These are phyloP conservation scores for Debaryomyces tyrocola DNA, from an alignment of 805 yeast genomes.

Conservation along the genomic window DNA sequence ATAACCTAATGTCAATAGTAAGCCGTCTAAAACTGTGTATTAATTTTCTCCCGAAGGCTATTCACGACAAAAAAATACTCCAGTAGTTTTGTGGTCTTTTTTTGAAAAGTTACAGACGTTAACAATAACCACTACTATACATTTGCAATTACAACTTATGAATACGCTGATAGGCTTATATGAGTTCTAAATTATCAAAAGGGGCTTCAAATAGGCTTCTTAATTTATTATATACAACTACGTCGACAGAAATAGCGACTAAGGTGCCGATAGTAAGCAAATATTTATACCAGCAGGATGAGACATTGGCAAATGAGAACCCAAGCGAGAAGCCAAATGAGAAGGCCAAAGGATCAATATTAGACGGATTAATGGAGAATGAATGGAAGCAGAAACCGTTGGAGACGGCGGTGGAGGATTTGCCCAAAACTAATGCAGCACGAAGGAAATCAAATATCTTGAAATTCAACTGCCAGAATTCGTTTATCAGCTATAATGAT, in stretches of 20 bases:
- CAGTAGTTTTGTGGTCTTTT: constrained; percentile 2
- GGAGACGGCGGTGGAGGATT: constrained; percentile 22
- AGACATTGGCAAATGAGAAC: not conserved
- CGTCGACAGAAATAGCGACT: constrained; percentile 27
- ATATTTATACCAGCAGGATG: constrained; percentile 21
- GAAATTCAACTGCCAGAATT: constrained; percentile 35
- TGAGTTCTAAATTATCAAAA: constrained; percentile 12
- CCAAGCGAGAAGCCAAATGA: no score
- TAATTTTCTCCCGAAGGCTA: not conserved
- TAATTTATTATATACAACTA: constrained; percentile 28
- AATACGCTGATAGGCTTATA: not conserved
- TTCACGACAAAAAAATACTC: constrained; percentile 1
- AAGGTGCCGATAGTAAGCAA: constrained; percentile 27
- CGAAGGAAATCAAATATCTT: constrained; percentile 30
- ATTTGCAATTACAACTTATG: not conserved
- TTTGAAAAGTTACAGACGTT: not conserved
- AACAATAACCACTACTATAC: not conserved
- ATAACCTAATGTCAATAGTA: no score
- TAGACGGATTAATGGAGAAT: constrained; percentile 29
- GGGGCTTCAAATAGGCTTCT: constrained; percentile 26
- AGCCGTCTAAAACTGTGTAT: constrained; percentile 3
- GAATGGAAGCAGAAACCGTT: constrained; percentile 32
- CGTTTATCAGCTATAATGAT: constrained; percentile 39
- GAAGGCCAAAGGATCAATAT: constrained; percentile 14
- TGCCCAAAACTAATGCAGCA: constrained; percentile 9